A percentile compares a stretch with the other conserved stretches of the same genome.
phyloP scores from a whole-genome alignment of 768 basidiomycete genomes.

The Macrolepiota albuminosa region DNA sequence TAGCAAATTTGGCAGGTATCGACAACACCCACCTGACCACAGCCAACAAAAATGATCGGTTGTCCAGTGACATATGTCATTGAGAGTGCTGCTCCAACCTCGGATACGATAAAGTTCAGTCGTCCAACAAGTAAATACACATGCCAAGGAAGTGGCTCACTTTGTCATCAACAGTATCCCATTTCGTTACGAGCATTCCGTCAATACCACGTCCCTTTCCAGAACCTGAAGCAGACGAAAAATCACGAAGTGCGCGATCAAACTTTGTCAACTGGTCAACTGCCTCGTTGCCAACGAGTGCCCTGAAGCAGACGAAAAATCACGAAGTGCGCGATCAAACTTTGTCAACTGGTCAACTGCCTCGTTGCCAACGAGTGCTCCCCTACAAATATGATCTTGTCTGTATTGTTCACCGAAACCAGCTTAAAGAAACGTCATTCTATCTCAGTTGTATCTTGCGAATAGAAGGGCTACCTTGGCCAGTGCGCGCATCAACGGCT shows the following conservation, averaged over 20 bases:
- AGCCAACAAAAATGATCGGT: constrained; percentile 97
- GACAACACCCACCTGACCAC: constrained; percentile 73
- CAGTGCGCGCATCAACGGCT: constrained; percentile 97
- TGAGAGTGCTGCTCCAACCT: constrained; percentile 97
- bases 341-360: constrained; percentile 97
- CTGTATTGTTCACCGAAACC: constrained; percentile 89
- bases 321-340: constrained; percentile 90
- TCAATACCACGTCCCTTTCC: constrained; percentile 89
- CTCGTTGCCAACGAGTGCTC: constrained; percentile 99
- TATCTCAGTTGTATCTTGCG: neutral
- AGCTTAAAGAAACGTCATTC: constrained; percentile 43
- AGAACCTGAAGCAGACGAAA: constrained; percentile 66
- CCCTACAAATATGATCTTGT: constrained; percentile 97
- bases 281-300: constrained; percentile 96
- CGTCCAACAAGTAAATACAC: neutral
- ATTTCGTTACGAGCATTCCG: constrained; percentile 97
- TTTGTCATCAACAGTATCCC: constrained; percentile 98
- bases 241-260: constrained; percentile 89
- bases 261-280: constrained; percentile 98
- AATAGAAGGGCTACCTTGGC: constrained; percentile 58
- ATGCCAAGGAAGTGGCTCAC: constrained; percentile 33
- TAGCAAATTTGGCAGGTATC: neutral
- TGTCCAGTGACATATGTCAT: constrained; percentile 99
- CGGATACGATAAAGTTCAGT: constrained; percentile 1
- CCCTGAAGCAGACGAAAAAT: constrained; percentile 82